phyloP scores from a whole-genome alignment of 768 basidiomycete species.

The Sporobolomyces roseus region DNA sequence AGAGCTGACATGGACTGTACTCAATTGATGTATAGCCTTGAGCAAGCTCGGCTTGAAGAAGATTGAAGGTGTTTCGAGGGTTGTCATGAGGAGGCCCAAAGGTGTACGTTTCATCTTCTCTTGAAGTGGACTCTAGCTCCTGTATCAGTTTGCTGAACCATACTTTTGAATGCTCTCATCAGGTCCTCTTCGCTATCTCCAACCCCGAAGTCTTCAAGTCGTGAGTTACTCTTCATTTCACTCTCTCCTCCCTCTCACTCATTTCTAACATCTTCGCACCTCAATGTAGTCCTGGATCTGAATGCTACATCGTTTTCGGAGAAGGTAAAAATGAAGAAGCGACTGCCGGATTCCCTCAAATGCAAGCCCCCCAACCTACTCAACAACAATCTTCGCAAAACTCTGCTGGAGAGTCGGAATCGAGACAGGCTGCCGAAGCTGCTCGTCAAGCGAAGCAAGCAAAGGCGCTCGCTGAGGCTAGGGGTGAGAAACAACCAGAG shows the following conservation, averaged over 20 bases:
- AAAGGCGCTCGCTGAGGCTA: conserved; percentile 62
- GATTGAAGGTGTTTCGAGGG: conserved; percentile 87
- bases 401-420: not conserved
- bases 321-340: conserved; percentile 57
- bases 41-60: conserved; percentile 85
- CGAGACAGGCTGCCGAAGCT: conserved; percentile 15
- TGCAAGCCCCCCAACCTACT: conserved; percentile 9
- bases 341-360: not conserved
- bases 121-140: not conserved
- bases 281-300: conserved; percentile 67
- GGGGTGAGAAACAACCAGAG: conserved; percentile 53
- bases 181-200: conserved; percentile 88
- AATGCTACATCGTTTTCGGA: conserved; percentile 98
- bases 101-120: conserved; percentile 59
- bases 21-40: conserved; percentile 64
- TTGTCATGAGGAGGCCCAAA: conserved; percentile 90
- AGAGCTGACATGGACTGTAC: no score
- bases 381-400: conserved; percentile 3
- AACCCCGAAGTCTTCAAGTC: conserved; percentile 95
- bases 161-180: not conserved
- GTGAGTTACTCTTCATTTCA: conserved; percentile 4
- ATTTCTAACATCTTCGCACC: not conserved
- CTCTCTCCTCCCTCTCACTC: not conserved
- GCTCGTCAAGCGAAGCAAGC: conserved; percentile 13
- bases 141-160: not conserved